Conservation (phyloP, 352 stramenopile genomes). For the Pythium scleroteichum region DNA sequence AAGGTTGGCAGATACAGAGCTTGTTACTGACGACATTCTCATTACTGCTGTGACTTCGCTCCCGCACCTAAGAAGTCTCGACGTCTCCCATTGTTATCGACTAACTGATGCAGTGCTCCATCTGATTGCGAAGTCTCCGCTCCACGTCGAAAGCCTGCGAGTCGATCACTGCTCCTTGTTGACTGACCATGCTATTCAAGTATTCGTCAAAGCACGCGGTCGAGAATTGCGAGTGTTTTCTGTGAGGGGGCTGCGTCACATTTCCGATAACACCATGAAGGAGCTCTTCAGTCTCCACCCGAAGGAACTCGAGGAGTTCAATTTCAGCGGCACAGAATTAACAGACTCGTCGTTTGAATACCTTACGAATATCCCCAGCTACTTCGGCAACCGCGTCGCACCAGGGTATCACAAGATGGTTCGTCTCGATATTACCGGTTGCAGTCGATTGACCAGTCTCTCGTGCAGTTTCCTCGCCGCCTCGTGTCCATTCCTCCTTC, state of each 20-base stretch:
- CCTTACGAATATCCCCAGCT: slow-evolving; percentile 49
- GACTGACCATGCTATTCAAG: slow-evolving; percentile 41
- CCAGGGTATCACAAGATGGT: slow-evolving; percentile 45
- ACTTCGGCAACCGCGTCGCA: slow-evolving; percentile 48
- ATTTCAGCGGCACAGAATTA: slow-evolving; percentile 43
- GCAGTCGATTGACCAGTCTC: slow-evolving; percentile 47
- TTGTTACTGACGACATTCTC: slow-evolving; percentile 60
- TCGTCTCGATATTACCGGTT: slow-evolving; percentile 61
- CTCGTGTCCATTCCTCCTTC: slow-evolving; percentile 54
- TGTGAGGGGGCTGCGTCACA: slow-evolving; percentile 34
- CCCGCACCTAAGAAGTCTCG: slow-evolving; percentile 37
- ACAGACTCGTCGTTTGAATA: slow-evolving; percentile 63
- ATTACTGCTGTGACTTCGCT: slow-evolving; percentile 36
- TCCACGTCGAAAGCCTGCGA: slow-evolving; percentile 37
- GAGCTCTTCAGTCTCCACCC: slow-evolving; percentile 50
- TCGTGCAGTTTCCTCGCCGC: slow-evolving; percentile 63
- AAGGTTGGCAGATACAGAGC: slow-evolving; percentile 42
- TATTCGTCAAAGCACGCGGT: slow-evolving; percentile 40
- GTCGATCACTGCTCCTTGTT: slow-evolving; percentile 49
- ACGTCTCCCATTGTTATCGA: slow-evolving; percentile 47
- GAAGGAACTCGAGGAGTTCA: slow-evolving; percentile 54
- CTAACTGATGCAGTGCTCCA: slow-evolving; percentile 57
- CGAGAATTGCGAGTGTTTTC: slow-evolving; percentile 42
- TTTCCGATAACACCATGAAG: slow-evolving; percentile 47
- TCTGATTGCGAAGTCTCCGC: slow-evolving; percentile 42